Evolutionary conservation across 2,329 filamentous ascomycete species (phyloP).

Genomic region (Clonostachys rosea): DNA sequence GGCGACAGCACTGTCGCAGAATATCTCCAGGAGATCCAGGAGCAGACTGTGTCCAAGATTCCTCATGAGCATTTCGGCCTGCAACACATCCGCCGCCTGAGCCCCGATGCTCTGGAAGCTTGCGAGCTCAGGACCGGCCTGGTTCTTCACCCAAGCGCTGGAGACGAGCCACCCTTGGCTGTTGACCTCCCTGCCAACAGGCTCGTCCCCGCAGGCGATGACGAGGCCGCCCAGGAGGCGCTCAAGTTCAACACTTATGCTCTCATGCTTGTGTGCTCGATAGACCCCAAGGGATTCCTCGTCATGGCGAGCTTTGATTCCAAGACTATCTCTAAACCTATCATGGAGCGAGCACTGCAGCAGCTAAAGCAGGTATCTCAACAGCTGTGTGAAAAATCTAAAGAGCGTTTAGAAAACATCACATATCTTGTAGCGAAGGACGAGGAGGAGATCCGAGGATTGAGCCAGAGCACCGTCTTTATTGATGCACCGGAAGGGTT

Average conservation of each 20-base stretch:
- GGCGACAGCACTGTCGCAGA: constrained; percentile 34
- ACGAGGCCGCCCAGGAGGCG: constrained; percentile 54
- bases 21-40: constrained; percentile 52
- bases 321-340: constrained; percentile 43
- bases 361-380: constrained; percentile 47
- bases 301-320: constrained; percentile 64
- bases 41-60: constrained; percentile 51
- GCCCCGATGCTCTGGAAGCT: constrained; percentile 47
- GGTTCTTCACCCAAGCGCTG: constrained; percentile 43
- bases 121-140: constrained; percentile 52
- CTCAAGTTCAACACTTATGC: constrained; percentile 56
- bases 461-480: constrained; percentile 9
- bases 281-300: constrained; percentile 49
- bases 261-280: constrained; percentile 61
- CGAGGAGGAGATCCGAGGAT: constrained; percentile 17
- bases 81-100: constrained; percentile 53
- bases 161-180: constrained; percentile 11
- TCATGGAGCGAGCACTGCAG: constrained; percentile 47
- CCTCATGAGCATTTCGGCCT: constrained; percentile 61
- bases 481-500: constrained; percentile 12
- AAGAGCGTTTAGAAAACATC: constrained; percentile 23
- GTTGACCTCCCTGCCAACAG: constrained; percentile 38
- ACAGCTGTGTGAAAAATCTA: constrained; percentile 36
- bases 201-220: constrained; percentile 50
- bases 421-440: constrained; percentile 26